Base-by-base conservation (phyloP, 2,329 filamentous ascomycete genomes). In the Corniculantispora saksenae region DNA sequence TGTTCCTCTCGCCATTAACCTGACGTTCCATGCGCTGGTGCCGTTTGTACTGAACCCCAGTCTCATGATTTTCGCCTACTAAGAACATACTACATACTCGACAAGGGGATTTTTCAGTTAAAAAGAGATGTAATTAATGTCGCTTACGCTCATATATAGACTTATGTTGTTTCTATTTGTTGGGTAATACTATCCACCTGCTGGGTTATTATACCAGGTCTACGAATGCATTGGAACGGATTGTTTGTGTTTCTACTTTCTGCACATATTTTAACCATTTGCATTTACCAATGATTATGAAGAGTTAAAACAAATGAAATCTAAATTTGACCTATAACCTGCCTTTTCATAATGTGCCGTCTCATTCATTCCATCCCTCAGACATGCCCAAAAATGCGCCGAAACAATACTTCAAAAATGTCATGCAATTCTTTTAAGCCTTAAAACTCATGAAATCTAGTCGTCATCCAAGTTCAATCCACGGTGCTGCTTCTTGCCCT, bases 21-120 rank as follows among this genome's bases (percentile, higher is more conserved):
- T 88, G 13, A 74, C 81, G 53, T 80, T 79, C 45, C 86, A 89
- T 72, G 85, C 88, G 72, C 75, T 85, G 50, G 74, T 89, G 66
- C 87, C 86, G 8, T 81, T 89, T 63, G 80, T 80, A 61, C 75
- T 89, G 66, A 89, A 89, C 69, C 86, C 87, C 21, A 84, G 84
- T 56, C 72, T 89, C 75, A 89, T 89, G 85, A 53, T 66, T 15
- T 66, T 66, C 38, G 61, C 61, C 59, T 66, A 66, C 15, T 63
- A 43, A 65, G 32, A 10, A 32, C 5, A 32, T 6, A 32, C 5
- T 32, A 6, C 10, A 32, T 32, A 32, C 6, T 32, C 5, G 32
- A 10, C 32, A 32, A 32, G 32, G 10, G 32, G 32, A 32, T 32
- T 5, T 32, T 5, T 32, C 32, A 10, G 32, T 48, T 9, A 13